Evolutionary conservation across 1,139 yeast species (phyloP).

Genomic region (Debaryomyces udenii): DNA sequence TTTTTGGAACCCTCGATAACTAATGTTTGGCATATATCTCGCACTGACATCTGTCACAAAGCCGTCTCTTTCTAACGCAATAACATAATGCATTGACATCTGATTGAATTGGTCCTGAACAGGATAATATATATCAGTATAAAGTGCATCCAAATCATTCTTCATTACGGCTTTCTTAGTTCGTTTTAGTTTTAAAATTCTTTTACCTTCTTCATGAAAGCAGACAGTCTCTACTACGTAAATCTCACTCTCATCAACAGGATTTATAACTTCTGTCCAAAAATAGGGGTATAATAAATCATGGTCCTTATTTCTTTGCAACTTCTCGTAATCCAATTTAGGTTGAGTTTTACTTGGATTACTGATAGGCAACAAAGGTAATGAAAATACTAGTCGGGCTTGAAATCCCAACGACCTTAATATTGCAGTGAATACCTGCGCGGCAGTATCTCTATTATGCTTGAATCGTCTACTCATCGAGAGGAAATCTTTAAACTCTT

Average conservation of each 20-base stretch:
- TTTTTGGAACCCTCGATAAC: constrained; percentile 35
- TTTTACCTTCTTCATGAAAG: constrained; percentile 35
- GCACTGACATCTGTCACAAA: constrained; percentile 36
- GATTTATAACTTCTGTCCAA: constrained; percentile 46
- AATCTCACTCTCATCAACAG: constrained; percentile 30
- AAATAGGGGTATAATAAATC: constrained; percentile 43
- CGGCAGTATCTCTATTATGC: constrained; percentile 43
- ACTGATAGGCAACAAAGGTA: constrained; percentile 31
- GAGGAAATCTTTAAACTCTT: constrained; percentile 18
- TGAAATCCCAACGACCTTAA: constrained; percentile 37
- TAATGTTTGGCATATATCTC: constrained; percentile 37
- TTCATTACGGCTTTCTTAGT: constrained; percentile 6
- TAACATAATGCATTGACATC: constrained; percentile 41
- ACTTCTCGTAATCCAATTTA: constrained; percentile 23
- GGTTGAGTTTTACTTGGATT: constrained; percentile 27
- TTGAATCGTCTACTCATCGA: constrained; percentile 27
- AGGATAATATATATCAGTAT: constrained; percentile 29
- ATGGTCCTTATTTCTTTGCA: constrained; percentile 33
- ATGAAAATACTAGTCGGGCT: constrained; percentile 36
- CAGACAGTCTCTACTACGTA: constrained; percentile 35
- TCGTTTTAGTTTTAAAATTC: constrained; percentile 28
- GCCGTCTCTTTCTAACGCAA: constrained; percentile 25
- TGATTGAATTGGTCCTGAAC: constrained; percentile 27
- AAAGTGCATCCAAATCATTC: constrained; percentile 12
- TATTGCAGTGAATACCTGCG: constrained; percentile 38